Evolutionary conservation across 805 yeast species (phyloP).

Genomic region (Candida chilensis): DNA sequence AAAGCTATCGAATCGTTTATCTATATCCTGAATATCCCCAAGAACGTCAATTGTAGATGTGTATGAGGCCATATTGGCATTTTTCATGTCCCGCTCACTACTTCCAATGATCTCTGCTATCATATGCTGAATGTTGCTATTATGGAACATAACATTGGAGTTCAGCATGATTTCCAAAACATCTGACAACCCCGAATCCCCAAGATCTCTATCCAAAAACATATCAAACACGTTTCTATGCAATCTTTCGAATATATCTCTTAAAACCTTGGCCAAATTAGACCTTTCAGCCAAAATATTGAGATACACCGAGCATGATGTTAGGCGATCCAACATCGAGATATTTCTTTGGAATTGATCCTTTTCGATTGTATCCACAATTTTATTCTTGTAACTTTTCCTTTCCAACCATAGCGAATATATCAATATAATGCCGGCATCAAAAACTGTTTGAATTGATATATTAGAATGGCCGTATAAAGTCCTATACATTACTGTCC

Average conservation of each 20-base stretch:
- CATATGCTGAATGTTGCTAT: too few species aligned
- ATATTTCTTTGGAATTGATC: slow-evolving; percentile 31
- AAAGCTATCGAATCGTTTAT: too few species aligned
- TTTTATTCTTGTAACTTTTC: slow-evolving; percentile 42
- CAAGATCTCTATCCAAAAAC: too few species aligned
- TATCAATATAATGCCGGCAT: slow-evolving; percentile 59
- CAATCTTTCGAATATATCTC: slow-evolving; percentile 61
- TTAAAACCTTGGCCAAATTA: slow-evolving; percentile 47
- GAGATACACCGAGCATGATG: slow-evolving; percentile 56
- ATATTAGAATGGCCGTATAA: slow-evolving; percentile 56
- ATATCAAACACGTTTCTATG: too few species aligned
- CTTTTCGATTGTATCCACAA: slow-evolving; percentile 46
- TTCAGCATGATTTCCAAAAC: too few species aligned
- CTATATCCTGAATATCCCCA: too few species aligned
- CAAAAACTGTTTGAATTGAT: slow-evolving; percentile 58
- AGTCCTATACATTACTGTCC: slow-evolving; percentile 54
- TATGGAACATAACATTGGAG: too few species aligned
- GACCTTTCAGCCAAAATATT: slow-evolving; percentile 64
- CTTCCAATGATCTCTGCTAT: too few species aligned
- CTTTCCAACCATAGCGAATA: slow-evolving; percentile 62
- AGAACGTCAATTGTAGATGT: too few species aligned
- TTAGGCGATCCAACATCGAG: slow-evolving; percentile 50
- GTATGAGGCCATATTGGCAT: too few species aligned
- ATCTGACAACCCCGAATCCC: too few species aligned
- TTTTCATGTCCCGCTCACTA: too few species aligned